phyloP scores from a whole-genome alignment of 176 grass and related monocot species.

The Zea luxurians region DNA sequence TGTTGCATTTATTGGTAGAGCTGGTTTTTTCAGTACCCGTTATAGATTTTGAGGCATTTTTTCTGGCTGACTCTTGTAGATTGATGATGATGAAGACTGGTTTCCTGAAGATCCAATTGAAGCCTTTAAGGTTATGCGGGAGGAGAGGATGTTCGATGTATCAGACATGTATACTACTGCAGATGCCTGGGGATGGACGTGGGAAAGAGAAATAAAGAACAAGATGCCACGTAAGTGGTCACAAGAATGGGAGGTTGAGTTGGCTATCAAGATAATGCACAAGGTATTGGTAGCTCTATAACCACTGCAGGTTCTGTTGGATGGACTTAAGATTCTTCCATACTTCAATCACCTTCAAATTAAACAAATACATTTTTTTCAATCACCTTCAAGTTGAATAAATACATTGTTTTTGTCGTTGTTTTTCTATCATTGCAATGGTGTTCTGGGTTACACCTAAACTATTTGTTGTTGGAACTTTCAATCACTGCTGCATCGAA shows the following conservation, averaged over 20 bases:
- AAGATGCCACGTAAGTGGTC: conserved; percentile 91
- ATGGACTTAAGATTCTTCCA: conserved; percentile 13
- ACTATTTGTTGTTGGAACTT: conserved; percentile 2
- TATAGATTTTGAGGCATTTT: conserved; percentile 34
- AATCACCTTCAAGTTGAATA: conserved; percentile 10
- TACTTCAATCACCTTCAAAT: conserved; percentile 24
- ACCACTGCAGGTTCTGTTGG: neutral
- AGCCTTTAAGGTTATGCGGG: conserved; percentile 88
- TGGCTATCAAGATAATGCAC: conserved; percentile 92
- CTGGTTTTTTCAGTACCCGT: neutral
- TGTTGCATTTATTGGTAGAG: conserved; percentile 7
- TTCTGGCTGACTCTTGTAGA: conserved; percentile 43
- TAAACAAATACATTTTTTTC: neutral
- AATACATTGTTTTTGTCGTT: neutral
- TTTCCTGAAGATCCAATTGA: conserved; percentile 87
- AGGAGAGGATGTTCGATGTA: conserved; percentile 69
- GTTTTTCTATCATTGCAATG: neutral
- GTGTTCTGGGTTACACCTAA: conserved; percentile 17
- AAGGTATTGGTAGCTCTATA: conserved; percentile 51
- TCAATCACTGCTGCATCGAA: conserved; percentile 29
- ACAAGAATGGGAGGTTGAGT: conserved; percentile 97
- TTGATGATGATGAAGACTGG: conserved; percentile 86
- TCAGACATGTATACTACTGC: conserved; percentile 90
- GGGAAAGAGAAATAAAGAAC: conserved; percentile 85
- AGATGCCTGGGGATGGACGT: conserved; percentile 98